phyloP scores from a whole-genome alignment of 805 yeast species.

The Monosporozyma unispora region DNA sequence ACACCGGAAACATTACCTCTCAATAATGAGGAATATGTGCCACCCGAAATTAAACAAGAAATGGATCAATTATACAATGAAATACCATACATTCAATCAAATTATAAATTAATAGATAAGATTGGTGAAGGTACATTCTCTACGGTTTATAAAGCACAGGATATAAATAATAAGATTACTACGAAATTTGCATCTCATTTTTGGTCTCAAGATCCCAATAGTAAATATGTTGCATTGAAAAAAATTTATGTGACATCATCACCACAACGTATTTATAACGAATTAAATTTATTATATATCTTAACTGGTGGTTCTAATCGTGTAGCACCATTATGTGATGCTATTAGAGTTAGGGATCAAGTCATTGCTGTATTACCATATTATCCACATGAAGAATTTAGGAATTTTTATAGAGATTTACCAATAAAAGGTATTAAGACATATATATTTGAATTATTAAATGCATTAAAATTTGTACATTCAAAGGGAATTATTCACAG shows the following conservation, averaged over 20 bases:
- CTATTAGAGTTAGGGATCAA: conserved; percentile 80
- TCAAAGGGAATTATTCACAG: conserved; percentile 74
- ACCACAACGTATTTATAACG: conserved; percentile 84
- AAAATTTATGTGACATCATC: conserved; percentile 93
- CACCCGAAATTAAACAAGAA: conserved; percentile 48
- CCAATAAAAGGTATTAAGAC: conserved; percentile 71
- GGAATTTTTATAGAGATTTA: conserved; percentile 74
- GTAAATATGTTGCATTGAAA: conserved; percentile 68
- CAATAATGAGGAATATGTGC: conserved; percentile 24
- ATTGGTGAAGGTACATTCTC: conserved; percentile 84
- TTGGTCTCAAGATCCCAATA: conserved; percentile 32
- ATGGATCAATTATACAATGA: conserved; percentile 44
- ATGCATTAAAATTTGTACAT: conserved; percentile 63
- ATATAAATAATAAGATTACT: conserved; percentile 29
- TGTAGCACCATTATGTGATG: conserved; percentile 86
- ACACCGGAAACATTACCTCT: conserved; percentile 23
- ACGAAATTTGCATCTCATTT: conserved; percentile 22
- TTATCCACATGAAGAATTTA: conserved; percentile 82
- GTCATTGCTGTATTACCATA: conserved; percentile 88
- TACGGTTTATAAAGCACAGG: conserved; percentile 54
- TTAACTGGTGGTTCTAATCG: conserved; percentile 61
- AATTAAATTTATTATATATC: conserved; percentile 64
- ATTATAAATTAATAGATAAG: conserved; percentile 36
- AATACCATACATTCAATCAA: conserved; percentile 41
- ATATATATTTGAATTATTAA: conserved; percentile 71